Conservation (phyloP, 2,329 filamentous ascomycete species). For the Domatiomyces catenatus region DNA sequence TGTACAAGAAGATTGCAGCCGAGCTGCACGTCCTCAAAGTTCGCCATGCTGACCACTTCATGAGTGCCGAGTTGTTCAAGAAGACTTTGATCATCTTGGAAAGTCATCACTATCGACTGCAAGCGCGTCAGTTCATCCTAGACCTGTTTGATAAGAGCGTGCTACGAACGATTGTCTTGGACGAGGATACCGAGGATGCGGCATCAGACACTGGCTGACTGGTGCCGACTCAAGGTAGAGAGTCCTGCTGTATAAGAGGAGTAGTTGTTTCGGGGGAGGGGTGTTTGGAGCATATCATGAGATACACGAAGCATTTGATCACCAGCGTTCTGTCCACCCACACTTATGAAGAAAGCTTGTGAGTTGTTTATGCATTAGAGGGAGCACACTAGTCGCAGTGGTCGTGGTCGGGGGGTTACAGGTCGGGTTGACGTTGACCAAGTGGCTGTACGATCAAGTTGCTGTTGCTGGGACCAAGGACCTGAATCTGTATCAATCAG, state of each 20-base stretch:
- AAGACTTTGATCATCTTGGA: conserved; percentile 75
- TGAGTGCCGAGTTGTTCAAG: conserved; percentile 61
- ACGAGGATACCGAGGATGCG: conserved; percentile 32
- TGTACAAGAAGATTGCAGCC: conserved; percentile 71
- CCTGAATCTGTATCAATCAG: neutral
- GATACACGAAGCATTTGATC: neutral
- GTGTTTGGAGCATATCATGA: neutral
- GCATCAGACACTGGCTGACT: conserved; percentile 12
- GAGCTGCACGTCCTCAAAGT: conserved; percentile 62
- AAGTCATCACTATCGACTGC: conserved; percentile 74
- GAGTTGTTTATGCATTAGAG: neutral
- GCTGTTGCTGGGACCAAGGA: neutral
- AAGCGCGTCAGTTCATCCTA: conserved; percentile 75
- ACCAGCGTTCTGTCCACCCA: neutral
- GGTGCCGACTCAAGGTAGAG: neutral
- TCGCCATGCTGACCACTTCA: conserved; percentile 60
- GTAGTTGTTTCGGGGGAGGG: neutral
- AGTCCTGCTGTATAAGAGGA: neutral
- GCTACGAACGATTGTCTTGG: conserved; percentile 67
- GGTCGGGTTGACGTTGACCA: neutral
- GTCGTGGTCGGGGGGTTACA: neutral
- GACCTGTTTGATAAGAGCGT: conserved; percentile 90
- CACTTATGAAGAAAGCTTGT: neutral
- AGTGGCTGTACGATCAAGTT: neutral
- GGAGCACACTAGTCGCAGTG: too few species aligned